Evolutionary conservation across 1,284 basidiomycete genomes (phyloP).

Genomic region (Cutaneotrichosporon curvatum): DNA sequence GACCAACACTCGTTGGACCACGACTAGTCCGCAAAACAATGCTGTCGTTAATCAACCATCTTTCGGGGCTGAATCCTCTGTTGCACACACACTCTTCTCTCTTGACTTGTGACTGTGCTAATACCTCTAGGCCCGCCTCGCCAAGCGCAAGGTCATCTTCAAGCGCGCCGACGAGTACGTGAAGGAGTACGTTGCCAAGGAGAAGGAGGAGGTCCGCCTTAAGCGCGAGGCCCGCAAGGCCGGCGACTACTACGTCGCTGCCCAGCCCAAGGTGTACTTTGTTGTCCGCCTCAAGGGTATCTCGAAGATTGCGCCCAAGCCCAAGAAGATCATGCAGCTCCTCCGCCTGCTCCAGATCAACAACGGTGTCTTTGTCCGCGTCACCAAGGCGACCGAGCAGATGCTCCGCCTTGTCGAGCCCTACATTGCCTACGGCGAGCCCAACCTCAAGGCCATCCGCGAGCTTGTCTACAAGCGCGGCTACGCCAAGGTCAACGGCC

Average conservation of each 20-base stretch:
- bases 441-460: conserved; percentile 90
- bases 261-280: conserved; percentile 96
- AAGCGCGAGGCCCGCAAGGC: conserved; percentile 86
- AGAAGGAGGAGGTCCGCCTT: conserved; percentile 94
- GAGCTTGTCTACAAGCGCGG: conserved; percentile 99
- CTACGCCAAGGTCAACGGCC: conserved; percentile 96
- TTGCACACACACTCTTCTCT: neutral
- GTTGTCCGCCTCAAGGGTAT: conserved; percentile 98
- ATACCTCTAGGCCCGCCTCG: conserved; percentile 64
- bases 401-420: conserved; percentile 98
- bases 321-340: conserved; percentile 97
- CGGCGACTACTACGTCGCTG: conserved; percentile 95
- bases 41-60: conserved; percentile 87
- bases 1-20: conserved; percentile 46
- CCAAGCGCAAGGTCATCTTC: conserved; percentile 96
- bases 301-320: conserved; percentile 98
- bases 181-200: conserved; percentile 87
- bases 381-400: conserved; percentile 91
- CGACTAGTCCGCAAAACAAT: conserved; percentile 51
- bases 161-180: conserved; percentile 98
- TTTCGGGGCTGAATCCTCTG: conserved; percentile 77
- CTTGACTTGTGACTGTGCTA: neutral
- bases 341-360: conserved; percentile 99
- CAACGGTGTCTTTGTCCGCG: conserved; percentile 98
- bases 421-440: conserved; percentile 90